Evolutionary conservation across 108 stramenopile species (phyloP).

Genomic region (Bacterosira constricta): DNA sequence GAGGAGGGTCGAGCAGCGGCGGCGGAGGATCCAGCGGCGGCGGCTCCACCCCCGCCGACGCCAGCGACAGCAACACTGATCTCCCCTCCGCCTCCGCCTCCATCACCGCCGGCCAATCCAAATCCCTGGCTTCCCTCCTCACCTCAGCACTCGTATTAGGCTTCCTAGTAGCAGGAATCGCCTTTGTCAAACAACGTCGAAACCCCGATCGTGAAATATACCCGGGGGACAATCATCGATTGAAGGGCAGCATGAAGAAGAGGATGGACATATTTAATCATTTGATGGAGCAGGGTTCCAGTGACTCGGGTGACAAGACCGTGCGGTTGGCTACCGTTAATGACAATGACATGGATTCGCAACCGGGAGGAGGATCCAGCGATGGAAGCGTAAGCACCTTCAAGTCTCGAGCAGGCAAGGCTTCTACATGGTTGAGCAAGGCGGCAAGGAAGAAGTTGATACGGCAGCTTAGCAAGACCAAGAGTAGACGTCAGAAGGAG

Average conservation of each 20-base stretch:
- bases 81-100: background rate
- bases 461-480: too few species aligned
- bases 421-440: too few species aligned
- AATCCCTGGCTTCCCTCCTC: background rate
- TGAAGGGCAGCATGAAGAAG: background rate
- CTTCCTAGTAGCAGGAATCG: background rate
- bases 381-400: too few species aligned
- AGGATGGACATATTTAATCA: background rate
- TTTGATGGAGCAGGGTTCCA: background rate
- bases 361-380: too few species aligned
- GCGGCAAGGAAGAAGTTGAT: too few species aligned
- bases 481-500: background rate
- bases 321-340: too few species aligned
- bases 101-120: background rate
- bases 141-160: background rate
- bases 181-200: background rate
- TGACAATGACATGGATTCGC: too few species aligned
- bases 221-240: background rate
- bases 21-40: background rate
- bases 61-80: background rate
- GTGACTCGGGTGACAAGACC: too few species aligned
- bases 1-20: background rate
- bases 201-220: background rate
- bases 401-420: too few species aligned
- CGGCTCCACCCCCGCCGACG: background rate